These are phyloP conservation scores for Crithidia acanthocephali DNA, from an alignment of 208 protist species.

Conservation along the genomic window DNA sequence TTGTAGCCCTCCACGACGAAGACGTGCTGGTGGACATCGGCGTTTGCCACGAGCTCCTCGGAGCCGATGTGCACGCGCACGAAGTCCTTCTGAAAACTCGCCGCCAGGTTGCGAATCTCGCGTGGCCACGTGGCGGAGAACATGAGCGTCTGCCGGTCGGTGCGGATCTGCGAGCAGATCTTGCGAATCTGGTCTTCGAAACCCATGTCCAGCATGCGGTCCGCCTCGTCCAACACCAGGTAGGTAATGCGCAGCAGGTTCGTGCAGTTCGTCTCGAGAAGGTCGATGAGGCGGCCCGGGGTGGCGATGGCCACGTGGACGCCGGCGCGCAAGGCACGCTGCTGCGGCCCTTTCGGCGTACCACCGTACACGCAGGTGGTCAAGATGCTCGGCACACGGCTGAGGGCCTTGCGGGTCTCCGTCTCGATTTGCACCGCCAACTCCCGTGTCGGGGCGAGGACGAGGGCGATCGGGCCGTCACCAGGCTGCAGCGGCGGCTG, in stretches of 20 bases:
- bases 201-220: conserved; percentile 99
- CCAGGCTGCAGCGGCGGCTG: conserved; percentile 85
- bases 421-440: conserved; percentile 93
- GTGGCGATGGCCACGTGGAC: conserved; percentile 94
- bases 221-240: conserved; percentile 98
- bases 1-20: conserved; percentile 68
- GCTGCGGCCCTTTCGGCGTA: conserved; percentile 76
- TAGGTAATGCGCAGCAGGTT: conserved; percentile 98
- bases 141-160: conserved; percentile 97
- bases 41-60: conserved; percentile 87
- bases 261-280: conserved; percentile 90
- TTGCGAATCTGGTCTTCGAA: conserved; percentile 98
- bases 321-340: conserved; percentile 69
- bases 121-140: conserved; percentile 97
- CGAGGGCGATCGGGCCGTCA: conserved; percentile 89
- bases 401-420: conserved; percentile 81
- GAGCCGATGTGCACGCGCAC: conserved; percentile 94
- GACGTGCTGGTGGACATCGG: conserved; percentile 84
- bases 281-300: conserved; percentile 97
- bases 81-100: conserved; percentile 90
- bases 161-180: conserved; percentile 94
- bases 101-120: conserved; percentile 86
- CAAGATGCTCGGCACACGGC: conserved; percentile 62
- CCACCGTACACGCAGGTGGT: conserved; percentile 89
- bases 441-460: conserved; percentile 92